Base-by-base conservation (phyloP, 1,284 basidiomycete genomes). In the Vanrija sp. region DNA sequence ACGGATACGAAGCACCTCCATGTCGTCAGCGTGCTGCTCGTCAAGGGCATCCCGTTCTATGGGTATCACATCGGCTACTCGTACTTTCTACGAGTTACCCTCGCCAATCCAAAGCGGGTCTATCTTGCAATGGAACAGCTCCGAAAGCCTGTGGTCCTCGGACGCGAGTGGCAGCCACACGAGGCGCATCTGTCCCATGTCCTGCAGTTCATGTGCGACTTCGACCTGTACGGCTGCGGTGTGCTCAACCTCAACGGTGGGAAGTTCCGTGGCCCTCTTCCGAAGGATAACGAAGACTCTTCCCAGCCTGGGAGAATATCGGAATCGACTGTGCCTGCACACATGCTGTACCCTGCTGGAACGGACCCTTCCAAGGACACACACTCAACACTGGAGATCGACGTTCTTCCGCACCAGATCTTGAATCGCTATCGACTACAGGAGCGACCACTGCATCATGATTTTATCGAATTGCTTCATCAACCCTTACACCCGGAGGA, bases 31-130 rank as follows among this genome's bases (percentile, higher is more conserved):
- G 84, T 97, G 46, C 77, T 92, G 50, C 82, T 95, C 38, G 90
- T 94, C 65, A 98, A 98, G 78, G 95, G 92, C n/a, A 79, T 90
- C 21, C 88, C 89, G 64, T 97, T 98, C 74, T 98, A 98, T 75
- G 95, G 95, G 8, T 98, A 94, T 74, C 89, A 94, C 71, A 81
- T 88, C 18, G 85, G 86, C 25, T 89, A 91, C 69, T 81, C 83
- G 10, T 92, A 92, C 26, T 98, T 90, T 76, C 84, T 98, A 75
- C 97, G 97, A 75, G 83, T 98, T 49, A 80, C 85, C 62, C 79
- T 94, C 54, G 80, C 81, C 47, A 86, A 96, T 65, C 91, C 92
- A 6, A 73, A 80, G 2, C 77, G 85, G 61, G 78, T 87, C 59
- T 84, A 80, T 64, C 85, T 89, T 19, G 83, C 86, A 15, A 82